These are phyloP conservation scores for Macrocystidia cucumis DNA, from an alignment of 1,284 basidiomycete genomes.

Conservation along the genomic window DNA sequence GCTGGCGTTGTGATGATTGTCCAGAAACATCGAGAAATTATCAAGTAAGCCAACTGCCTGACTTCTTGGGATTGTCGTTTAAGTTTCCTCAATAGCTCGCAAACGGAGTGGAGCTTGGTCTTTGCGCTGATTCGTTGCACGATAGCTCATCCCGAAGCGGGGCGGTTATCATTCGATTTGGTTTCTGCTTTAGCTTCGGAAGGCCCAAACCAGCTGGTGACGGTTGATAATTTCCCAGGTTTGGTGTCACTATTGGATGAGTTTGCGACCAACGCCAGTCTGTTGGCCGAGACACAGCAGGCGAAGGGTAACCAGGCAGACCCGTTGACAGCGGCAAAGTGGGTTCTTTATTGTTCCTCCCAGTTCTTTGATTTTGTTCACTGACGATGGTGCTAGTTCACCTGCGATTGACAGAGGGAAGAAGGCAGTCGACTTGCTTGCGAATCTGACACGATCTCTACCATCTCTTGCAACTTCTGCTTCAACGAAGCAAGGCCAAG, in stretches of 20 bases:
- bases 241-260: conserved; percentile 82
- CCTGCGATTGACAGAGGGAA: conserved; percentile 74
- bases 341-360: conserved; percentile 10
- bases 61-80: conserved; percentile 4
- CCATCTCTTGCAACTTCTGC: conserved; percentile 44
- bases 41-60: no score
- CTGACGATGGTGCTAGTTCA: conserved; percentile 39
- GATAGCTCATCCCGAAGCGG: conserved; percentile 83
- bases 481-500: conserved; percentile 36
- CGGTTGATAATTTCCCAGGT: conserved; percentile 76
- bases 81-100: conserved; percentile 43
- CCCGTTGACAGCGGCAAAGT: conserved; percentile 48
- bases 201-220: conserved; percentile 50
- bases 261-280: conserved; percentile 72
- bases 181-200: conserved; percentile 57
- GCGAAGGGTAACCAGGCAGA: conserved; percentile 44
- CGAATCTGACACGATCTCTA: conserved; percentile 62
- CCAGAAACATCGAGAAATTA: conserved; percentile 65
- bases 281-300: conserved; percentile 50
- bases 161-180: conserved; percentile 77
- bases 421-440: conserved; percentile 77
- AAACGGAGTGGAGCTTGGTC: conserved; percentile 94
- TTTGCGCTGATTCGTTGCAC: conserved; percentile 88
- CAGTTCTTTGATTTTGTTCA: neutral
- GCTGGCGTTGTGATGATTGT: conserved; percentile 78